Evolutionary conservation across 2,329 filamentous ascomycete genomes (phyloP).

Genomic region (Ceratocystis lukuohia): DNA sequence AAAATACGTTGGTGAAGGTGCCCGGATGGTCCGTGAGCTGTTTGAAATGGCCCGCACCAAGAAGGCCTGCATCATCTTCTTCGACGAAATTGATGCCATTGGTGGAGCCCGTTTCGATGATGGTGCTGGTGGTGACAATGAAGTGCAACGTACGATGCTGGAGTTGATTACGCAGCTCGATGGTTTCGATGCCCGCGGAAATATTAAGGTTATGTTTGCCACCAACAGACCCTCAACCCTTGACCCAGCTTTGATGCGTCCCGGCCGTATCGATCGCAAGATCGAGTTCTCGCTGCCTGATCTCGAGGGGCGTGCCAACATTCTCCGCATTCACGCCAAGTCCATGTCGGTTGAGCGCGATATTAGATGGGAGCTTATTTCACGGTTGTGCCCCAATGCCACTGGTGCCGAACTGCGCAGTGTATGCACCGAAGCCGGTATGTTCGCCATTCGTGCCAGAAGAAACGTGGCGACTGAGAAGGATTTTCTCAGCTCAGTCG

Average conservation of each 20-base stretch:
- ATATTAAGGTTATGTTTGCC: slow-evolving; percentile 99
- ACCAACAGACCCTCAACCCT: slow-evolving; percentile 93
- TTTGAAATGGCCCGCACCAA: slow-evolving; percentile 99
- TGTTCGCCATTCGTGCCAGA: slow-evolving; percentile 90
- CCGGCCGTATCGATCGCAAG: slow-evolving; percentile 94
- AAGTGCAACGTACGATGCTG: slow-evolving; percentile 95
- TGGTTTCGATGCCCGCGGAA: slow-evolving; percentile 89
- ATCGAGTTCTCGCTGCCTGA: slow-evolving; percentile 97
- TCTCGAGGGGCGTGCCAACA: slow-evolving; percentile 93
- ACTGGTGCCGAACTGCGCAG: slow-evolving; percentile 92
- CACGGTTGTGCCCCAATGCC: slow-evolving; percentile 88
- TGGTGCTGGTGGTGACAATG: slow-evolving; percentile 90
- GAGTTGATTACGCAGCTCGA: slow-evolving; percentile 95
- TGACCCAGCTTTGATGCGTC: slow-evolving; percentile 93
- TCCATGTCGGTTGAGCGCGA: slow-evolving; percentile 98
- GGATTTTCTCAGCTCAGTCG: slow-evolving; percentile 92
- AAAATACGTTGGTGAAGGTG: slow-evolving; percentile 97
- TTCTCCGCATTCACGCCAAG: slow-evolving; percentile 96
- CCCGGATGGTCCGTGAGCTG: slow-evolving; percentile 93
- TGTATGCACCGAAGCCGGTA: slow-evolving; percentile 94
- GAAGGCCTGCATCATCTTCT: slow-evolving; percentile 99
- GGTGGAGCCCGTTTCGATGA: slow-evolving; percentile 94
- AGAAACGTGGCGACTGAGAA: slow-evolving; percentile 98
- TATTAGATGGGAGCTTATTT: slow-evolving; percentile 98
- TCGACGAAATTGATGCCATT: slow-evolving; percentile 83